These are phyloP conservation scores for Rhododendron henanense DNA, from an alignment of 148 eudicot species.

Conservation along the genomic window DNA sequence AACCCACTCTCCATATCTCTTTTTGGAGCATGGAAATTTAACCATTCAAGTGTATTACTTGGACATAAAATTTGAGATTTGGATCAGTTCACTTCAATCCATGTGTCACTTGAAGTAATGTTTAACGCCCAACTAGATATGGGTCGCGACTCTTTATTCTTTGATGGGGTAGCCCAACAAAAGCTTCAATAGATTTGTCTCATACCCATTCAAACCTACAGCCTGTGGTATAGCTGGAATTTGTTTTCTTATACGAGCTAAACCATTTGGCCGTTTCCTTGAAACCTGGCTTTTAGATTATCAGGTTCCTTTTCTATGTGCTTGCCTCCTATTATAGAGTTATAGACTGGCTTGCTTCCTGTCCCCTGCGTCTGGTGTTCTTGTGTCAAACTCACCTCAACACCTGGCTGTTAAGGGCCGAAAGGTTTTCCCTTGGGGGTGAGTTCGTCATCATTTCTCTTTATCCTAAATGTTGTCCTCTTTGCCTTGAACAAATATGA, in stretches of 20 bases:
- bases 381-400: constrained; percentile 6
- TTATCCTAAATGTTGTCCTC: constrained; percentile 9
- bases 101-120: not conserved
- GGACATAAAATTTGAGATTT: not conserved
- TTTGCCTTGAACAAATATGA: constrained; percentile 3
- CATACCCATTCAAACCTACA: constrained; percentile 12
- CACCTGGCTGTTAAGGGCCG: constrained; percentile 10
- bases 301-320: not conserved
- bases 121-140: not conserved
- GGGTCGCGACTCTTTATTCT: not conserved
- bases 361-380: constrained; percentile 14
- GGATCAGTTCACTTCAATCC: not conserved
- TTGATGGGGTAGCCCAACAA: not conserved
- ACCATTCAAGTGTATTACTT: not conserved
- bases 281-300: not conserved
- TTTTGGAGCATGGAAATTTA: not conserved
- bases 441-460: constrained; percentile 8
- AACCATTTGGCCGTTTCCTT: constrained; percentile 12
- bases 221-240: constrained; percentile 30
- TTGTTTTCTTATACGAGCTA: constrained; percentile 16
- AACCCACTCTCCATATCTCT: not conserved
- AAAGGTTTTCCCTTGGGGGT: constrained; percentile 1
- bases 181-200: not conserved
- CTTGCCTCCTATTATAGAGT: not conserved
- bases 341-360: constrained; percentile 2